Base-by-base conservation (phyloP, 129 eudicot genomes). In the Sambucus nigra region DNA sequence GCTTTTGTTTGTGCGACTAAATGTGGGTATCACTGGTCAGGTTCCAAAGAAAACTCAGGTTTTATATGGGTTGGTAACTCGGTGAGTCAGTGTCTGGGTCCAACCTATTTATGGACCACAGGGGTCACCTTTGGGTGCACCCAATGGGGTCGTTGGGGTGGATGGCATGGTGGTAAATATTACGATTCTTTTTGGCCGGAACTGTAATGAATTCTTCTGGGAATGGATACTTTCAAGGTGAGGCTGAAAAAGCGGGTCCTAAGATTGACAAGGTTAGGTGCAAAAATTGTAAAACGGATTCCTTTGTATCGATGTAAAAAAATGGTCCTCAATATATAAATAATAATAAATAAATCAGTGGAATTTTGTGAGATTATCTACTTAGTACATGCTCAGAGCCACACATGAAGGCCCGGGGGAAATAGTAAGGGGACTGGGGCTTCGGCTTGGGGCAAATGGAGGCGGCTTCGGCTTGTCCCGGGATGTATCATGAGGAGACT, bases 41-140 rank as follows among this genome's bases (percentile, higher is more conserved):
- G 26, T 12, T 8, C 19, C 1, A 75, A 44, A 21, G 22, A 66
- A 71, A 64, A 47, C 24, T 73, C 73, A 49, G 79, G 81, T 5
- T 84, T 69, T 52, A 73, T 73, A 23, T 79, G 87, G 94, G 87
- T 84, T 3, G 94, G 94, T 16, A 79, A 84, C 76, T 64, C 95
- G 25, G 83, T 51, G 33, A 74, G 56, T 7, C 83, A 71, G 38
- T 80, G 95, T 41, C 80, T 89, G 0, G 95, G 95, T 10, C 54
- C 76, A 85, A 64, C 89, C 95, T 10, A 60, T 72, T 0, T 80
- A 80, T 65, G 95, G 95, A 10, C 86, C 95, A 19, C 91, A 81
- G 46, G 59, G 35, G 27, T 71, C 81, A 3, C 83, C 95, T 3
- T 19, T 86, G 38, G 45, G 72, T 3, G 86, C 91, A 4, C 84